These are phyloP conservation scores for Helianthus tuberosus DNA, from an alignment of 129 eudicot species.

Conservation along the genomic window DNA sequence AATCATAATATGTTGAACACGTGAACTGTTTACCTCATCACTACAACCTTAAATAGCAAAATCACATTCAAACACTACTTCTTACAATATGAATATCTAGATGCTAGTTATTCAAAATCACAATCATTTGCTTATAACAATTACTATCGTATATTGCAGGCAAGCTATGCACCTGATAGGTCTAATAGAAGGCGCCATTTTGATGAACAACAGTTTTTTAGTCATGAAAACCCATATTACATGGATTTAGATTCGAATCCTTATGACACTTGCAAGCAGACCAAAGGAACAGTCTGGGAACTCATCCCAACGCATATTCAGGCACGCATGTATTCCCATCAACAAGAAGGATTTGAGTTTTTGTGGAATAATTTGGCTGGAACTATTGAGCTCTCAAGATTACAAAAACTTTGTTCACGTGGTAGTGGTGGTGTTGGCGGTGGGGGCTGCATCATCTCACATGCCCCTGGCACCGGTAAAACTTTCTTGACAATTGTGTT, in stretches of 20 bases:
- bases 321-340: conserved; percentile 57
- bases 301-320: conserved; percentile 31
- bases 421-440: conserved; percentile 22
- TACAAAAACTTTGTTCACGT: conserved; percentile 17
- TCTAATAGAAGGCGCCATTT: conserved; percentile 11
- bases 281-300: conserved; percentile 54
- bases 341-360: conserved; percentile 74
- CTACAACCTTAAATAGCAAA: too few relatives aligned
- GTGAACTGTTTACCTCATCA: too few relatives aligned
- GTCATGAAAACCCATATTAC: not conserved
- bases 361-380: conserved; percentile 66
- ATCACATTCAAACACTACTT: too few relatives aligned
- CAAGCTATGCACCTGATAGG: conserved; percentile 19
- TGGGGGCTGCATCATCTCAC: conserved; percentile 82
- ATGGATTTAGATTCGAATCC: not conserved
- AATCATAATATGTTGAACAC: too few relatives aligned
- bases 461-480: conserved; percentile 90
- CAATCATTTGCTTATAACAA: too few relatives aligned
- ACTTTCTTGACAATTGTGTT: conserved; percentile 57
- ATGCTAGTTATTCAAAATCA: too few relatives aligned
- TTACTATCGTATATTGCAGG: conserved; percentile 16
- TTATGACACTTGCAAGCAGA: conserved; percentile 1
- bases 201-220: conserved; percentile 12
- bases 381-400: conserved; percentile 33
- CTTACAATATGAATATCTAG: too few relatives aligned